Percentiles rank a stretch among this genome's conserved stretches.
phyloP scores from a whole-genome alignment of 2,329 filamentous ascomycete genomes.

The Aspergillus persii region DNA sequence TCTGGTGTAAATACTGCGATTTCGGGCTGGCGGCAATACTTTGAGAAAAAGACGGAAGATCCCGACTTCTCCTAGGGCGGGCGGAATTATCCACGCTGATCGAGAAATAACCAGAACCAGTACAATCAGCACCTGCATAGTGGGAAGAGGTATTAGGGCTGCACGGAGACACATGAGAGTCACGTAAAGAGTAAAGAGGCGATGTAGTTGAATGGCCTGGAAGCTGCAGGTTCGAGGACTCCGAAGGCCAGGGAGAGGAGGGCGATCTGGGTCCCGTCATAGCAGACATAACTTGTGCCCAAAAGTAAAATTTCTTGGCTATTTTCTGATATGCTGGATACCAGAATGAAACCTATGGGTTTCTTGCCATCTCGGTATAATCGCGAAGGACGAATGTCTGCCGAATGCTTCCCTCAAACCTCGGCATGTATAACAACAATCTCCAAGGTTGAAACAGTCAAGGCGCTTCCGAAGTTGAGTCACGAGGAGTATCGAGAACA shows the following conservation, averaged over 20 bases:
- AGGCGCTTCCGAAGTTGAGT: neutral
- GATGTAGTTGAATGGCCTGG: constrained; percentile 18
- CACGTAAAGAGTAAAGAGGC: constrained; percentile 21
- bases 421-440: neutral
- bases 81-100: constrained; percentile 62
- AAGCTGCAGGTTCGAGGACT: constrained; percentile 20
- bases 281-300: constrained; percentile 22
- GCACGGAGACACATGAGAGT: constrained; percentile 22
- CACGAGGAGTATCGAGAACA: neutral
- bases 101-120: constrained; percentile 85
- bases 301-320: neutral
- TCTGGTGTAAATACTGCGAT: constrained; percentile 46
- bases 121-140: constrained; percentile 20
- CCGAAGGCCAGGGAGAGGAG: constrained; percentile 33
- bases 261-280: constrained; percentile 36
- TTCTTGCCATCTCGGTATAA: constrained; percentile 18
- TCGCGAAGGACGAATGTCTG: neutral
- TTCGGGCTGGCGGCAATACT: constrained; percentile 57
- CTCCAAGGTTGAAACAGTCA: neutral
- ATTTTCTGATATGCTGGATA: constrained; percentile 4
- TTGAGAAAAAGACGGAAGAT: constrained; percentile 66
- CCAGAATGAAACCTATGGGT: constrained; percentile 9
- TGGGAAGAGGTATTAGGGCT: constrained; percentile 17
- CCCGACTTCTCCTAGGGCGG: constrained; percentile 71
- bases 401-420: neutral